Conservation (phyloP, 2,329 filamentous ascomycete species). For the Podosphaera aphanis region DNA sequence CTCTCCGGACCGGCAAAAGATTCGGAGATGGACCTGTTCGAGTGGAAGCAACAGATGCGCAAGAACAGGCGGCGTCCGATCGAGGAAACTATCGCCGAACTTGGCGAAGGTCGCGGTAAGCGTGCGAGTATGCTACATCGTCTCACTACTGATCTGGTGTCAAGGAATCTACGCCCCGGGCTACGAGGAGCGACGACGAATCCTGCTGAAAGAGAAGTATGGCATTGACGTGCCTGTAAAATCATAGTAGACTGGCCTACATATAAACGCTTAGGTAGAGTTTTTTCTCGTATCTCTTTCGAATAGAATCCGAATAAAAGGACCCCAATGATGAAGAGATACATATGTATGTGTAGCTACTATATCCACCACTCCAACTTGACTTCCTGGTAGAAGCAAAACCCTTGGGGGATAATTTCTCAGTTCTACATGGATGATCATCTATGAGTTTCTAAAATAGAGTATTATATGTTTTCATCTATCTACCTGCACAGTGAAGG, state of each 20-base stretch:
- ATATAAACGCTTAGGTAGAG: too few relatives aligned
- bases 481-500: too few relatives aligned
- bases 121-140: slow-evolving; percentile 4
- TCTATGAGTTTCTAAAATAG: too few relatives aligned
- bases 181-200: slow-evolving; percentile 42
- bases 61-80: slow-evolving; percentile 37
- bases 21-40: slow-evolving; percentile 34
- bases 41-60: slow-evolving; percentile 35
- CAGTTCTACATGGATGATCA: too few relatives aligned
- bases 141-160: slow-evolving; percentile 3
- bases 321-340: too few relatives aligned
- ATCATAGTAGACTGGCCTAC: slow-evolving; percentile 6
- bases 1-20: slow-evolving; percentile 27
- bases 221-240: slow-evolving; percentile 34
- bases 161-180: slow-evolving; percentile 43
- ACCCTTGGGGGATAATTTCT: too few relatives aligned
- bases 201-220: slow-evolving; percentile 45
- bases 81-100: slow-evolving; percentile 39
- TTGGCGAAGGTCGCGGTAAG: slow-evolving; percentile 50
- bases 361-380: too few relatives aligned
- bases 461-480: too few relatives aligned
- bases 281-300: too few relatives aligned
- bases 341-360: too few relatives aligned
- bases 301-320: too few relatives aligned
- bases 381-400: too few relatives aligned